phyloP scores from a whole-genome alignment of 2,329 filamentous ascomycete genomes.

The Trichoderma citrinoviride region DNA sequence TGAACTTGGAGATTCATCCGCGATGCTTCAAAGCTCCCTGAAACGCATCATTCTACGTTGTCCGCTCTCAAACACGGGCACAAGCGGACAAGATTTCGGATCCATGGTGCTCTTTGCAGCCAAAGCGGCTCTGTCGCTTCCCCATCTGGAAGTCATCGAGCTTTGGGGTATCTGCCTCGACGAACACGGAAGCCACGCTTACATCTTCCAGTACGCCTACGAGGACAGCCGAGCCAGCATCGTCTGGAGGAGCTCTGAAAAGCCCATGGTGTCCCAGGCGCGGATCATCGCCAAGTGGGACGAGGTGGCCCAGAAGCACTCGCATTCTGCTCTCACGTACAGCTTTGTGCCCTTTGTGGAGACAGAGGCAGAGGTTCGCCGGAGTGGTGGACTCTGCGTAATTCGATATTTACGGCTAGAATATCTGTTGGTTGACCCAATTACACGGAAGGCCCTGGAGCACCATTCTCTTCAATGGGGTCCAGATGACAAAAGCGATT shows the following conservation, averaged over 20 bases:
- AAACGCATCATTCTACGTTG: conserved; percentile 2
- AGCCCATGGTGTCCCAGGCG: neutral
- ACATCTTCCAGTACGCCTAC: conserved; percentile 13
- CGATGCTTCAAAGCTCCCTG: neutral
- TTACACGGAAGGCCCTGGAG: conserved; percentile 7
- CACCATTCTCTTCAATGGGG: neutral
- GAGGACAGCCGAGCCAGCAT: neutral
- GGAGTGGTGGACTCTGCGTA: neutral
- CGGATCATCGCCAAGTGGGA: neutral
- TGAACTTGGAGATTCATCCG: neutral
- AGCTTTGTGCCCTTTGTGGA: neutral
- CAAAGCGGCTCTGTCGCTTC: conserved; percentile 8
- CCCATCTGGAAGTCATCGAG: conserved; percentile 6
- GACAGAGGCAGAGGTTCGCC: neutral
- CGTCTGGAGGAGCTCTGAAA: neutral
- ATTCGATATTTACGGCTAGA: conserved; percentile 3
- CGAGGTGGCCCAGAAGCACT: conserved; percentile 2
- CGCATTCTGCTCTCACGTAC: neutral
- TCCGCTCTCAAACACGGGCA: neutral
- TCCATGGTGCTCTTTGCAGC: conserved; percentile 3
- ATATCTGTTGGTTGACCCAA: conserved; percentile 12
- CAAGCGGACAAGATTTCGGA: neutral
- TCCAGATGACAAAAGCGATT: neutral
- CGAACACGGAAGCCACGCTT: neutral
- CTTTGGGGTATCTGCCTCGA: conserved; percentile 7